Conservation (phyloP, 1,139 yeast genomes). For the Pichia sp. region DNA sequence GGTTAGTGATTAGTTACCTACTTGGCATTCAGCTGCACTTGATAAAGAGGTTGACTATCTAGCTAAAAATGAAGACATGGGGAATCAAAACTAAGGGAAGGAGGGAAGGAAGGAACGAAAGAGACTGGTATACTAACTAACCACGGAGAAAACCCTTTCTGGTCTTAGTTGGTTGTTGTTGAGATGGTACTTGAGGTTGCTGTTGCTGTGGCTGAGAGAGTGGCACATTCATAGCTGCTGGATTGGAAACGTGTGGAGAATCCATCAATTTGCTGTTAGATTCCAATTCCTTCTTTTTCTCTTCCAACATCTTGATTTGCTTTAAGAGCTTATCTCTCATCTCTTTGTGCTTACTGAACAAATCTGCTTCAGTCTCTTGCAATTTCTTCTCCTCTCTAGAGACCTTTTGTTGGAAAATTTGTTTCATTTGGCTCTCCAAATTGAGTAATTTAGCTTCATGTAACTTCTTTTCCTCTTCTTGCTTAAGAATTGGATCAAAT, state of each 20-base stretch:
- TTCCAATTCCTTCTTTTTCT: constrained; percentile 80
- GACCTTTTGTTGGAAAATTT: constrained; percentile 94
- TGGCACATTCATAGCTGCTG: too few species aligned
- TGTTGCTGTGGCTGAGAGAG: background rate
- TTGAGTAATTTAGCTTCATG: constrained; percentile 93
- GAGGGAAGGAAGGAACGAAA: background rate
- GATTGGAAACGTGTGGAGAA: too few species aligned
- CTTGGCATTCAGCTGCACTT: too few species aligned
- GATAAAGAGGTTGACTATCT: too few species aligned
- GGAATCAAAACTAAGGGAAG: too few species aligned
- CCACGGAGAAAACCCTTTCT: constrained; percentile 58
- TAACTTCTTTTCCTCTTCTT: constrained; percentile 86
- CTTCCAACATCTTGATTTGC: constrained; percentile 86
- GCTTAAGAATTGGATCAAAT: constrained; percentile 88
- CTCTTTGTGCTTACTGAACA: constrained; percentile 92
- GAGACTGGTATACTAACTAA: constrained; percentile 1
- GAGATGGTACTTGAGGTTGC: constrained; percentile 5
- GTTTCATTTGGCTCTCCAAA: constrained; percentile 96
- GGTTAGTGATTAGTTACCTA: too few species aligned
- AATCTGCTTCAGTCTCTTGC: constrained; percentile 95
- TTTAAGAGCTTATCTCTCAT: constrained; percentile 91
- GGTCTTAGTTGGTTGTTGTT: constrained; percentile 39
- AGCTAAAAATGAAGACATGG: background rate
- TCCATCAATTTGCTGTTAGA: constrained; percentile 33
- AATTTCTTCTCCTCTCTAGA: constrained; percentile 95